These are phyloP conservation scores for Patellifolia procumbens DNA, from an alignment of 179 eudicot species.

Conservation along the genomic window DNA sequence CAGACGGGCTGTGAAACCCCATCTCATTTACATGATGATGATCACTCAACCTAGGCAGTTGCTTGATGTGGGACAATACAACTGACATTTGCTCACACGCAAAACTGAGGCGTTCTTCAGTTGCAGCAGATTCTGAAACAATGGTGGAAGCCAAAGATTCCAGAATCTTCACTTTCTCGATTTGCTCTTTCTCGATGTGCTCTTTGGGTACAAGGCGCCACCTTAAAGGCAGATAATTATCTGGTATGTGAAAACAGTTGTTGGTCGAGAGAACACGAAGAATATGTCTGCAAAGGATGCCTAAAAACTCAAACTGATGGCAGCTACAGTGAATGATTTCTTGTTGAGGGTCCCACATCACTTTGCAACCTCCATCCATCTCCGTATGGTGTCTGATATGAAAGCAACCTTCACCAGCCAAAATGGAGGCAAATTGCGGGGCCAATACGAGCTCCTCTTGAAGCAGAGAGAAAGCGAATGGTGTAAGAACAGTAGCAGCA, in stretches of 20 bases:
- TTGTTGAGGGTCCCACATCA: conserved; percentile 63
- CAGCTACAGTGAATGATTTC: conserved; percentile 65
- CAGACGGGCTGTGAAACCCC: conserved; percentile 55
- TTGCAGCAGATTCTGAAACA: conserved; percentile 56
- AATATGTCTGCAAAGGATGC: conserved; percentile 71
- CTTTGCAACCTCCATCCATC: conserved; percentile 59
- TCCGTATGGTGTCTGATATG: conserved; percentile 71
- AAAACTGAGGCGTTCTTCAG: conserved; percentile 62
- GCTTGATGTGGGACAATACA: conserved; percentile 59
- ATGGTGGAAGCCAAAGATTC: conserved; percentile 61
- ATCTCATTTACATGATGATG: conserved; percentile 37
- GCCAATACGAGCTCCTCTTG: conserved; percentile 81
- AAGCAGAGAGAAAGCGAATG: conserved; percentile 63
- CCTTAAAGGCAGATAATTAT: conserved; percentile 61
- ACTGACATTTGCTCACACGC: conserved; percentile 57
- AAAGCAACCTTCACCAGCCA: conserved; percentile 56
- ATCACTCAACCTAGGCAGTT: conserved; percentile 47
- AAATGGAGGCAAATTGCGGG: conserved; percentile 69
- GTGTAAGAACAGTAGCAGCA: conserved; percentile 68
- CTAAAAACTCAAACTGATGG: conserved; percentile 70
- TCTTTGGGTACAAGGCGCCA: conserved; percentile 53
- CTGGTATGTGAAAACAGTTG: conserved; percentile 76
- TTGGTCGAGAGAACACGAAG: conserved; percentile 75
- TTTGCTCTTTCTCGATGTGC: conserved; percentile 35
- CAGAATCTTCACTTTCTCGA: conserved; percentile 47